Conservation (phyloP, 1,139 yeast genomes). For the Sugiyamaella xylanicola region DNA sequence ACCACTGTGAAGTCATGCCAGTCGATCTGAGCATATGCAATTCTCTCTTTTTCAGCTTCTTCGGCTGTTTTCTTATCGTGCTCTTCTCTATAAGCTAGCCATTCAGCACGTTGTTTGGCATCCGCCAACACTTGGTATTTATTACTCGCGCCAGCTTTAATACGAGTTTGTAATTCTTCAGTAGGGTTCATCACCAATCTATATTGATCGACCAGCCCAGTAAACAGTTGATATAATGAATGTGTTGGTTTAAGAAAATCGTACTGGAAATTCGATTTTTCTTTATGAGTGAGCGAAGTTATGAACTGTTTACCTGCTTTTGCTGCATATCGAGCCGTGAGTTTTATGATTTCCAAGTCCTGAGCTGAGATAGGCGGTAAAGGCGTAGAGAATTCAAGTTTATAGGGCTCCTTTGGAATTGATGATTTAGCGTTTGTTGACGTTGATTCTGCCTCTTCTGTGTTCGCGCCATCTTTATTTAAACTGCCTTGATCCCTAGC, state of each 20-base stretch:
- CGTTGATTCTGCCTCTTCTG: slow-evolving; percentile 16
- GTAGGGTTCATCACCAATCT: slow-evolving; percentile 42
- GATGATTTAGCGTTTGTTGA: slow-evolving; percentile 13
- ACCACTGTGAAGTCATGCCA: slow-evolving; percentile 84
- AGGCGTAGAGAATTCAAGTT: slow-evolving; percentile 51
- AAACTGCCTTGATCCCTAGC: slow-evolving; percentile 17
- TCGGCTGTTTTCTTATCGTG: slow-evolving; percentile 41
- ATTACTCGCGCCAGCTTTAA: slow-evolving; percentile 34
- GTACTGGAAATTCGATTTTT: slow-evolving; percentile 56
- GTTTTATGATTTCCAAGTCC: slow-evolving; percentile 69
- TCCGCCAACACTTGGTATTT: slow-evolving; percentile 49
- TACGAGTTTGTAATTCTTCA: slow-evolving; percentile 21
- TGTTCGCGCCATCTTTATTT: slow-evolving; percentile 17
- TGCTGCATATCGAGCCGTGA: slow-evolving; percentile 70
- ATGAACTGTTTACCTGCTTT: slow-evolving; percentile 55
- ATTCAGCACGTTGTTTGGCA: slow-evolving; percentile 62
- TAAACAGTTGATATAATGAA: slow-evolving; percentile 60
- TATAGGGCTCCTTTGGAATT: slow-evolving; percentile 42
- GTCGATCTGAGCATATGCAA: slow-evolving; percentile 74
- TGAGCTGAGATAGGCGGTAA: slow-evolving; percentile 60
- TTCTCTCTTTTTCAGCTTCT: slow-evolving; percentile 45
- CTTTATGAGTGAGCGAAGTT: slow-evolving; percentile 46
- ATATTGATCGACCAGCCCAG: slow-evolving; percentile 60
- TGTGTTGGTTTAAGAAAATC: slow-evolving; percentile 67
- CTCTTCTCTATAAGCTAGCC: slow-evolving; percentile 47